Conservation (phyloP, 345 rosid genomes). For the Arabidopsis arenosa region DNA sequence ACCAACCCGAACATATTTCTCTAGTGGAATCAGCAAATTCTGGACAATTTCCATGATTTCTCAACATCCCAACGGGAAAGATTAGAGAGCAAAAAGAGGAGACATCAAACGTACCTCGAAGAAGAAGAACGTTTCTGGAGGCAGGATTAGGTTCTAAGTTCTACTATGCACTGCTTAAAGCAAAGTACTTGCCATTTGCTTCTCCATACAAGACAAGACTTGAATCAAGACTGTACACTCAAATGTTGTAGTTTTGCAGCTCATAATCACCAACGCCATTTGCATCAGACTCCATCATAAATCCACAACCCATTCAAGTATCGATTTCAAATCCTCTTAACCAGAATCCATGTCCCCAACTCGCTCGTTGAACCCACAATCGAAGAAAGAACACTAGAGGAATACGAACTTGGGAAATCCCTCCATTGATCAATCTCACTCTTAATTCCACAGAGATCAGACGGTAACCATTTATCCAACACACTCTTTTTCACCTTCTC, state of each 20-base stretch:
- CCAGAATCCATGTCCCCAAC: conserved; percentile 64
- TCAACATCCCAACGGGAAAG: no score
- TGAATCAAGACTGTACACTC: conserved; percentile 60
- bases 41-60: no score
- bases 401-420: conserved; percentile 62
- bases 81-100: no score
- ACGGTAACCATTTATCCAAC: conserved; percentile 48
- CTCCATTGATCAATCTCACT: conserved; percentile 71
- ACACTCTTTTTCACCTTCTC: conserved; percentile 36
- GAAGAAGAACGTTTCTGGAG: no score
- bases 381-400: conserved; percentile 54
- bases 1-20: no score
- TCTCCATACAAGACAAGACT: conserved; percentile 37
- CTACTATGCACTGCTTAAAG: no score
- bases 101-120: no score
- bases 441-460: conserved; percentile 59
- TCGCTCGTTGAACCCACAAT: conserved; percentile 49
- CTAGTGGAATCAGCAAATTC: no score
- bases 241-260: conserved; percentile 44
- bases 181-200: no score
- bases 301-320: conserved; percentile 57
- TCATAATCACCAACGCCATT: conserved; percentile 21
- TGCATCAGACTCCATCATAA: conserved; percentile 40
- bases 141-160: no score
- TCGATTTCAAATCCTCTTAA: conserved; percentile 65